A percentile compares a stretch with the other conserved stretches of the same genome.
These are phyloP conservation scores for Aspergillus sclerotiicarbonarius DNA, from an alignment of 495 filamentous ascomycete species.

Conservation along the genomic window DNA sequence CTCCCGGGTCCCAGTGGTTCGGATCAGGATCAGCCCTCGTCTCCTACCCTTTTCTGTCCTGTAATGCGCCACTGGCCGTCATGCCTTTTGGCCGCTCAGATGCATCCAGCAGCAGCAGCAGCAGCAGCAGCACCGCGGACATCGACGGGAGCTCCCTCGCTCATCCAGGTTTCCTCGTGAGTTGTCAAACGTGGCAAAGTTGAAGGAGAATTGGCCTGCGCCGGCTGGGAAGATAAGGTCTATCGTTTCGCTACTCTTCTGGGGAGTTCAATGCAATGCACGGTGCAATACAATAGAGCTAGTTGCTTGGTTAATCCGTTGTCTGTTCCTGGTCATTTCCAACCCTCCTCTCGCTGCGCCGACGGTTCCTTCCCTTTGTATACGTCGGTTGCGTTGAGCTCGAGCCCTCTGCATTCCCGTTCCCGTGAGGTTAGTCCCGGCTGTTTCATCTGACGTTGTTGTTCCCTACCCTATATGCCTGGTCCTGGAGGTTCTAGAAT, in stretches of 20 bases:
- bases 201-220: conserved; percentile 2
- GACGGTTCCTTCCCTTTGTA: background rate
- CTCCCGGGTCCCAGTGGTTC: conserved; percentile 25
- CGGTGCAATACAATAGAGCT: background rate
- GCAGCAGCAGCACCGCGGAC: background rate
- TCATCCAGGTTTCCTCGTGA: conserved; percentile 6
- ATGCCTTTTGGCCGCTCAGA: conserved; percentile 12
- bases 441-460: background rate
- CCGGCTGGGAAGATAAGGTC: background rate
- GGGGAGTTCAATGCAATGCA: background rate
- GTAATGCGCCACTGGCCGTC: conserved; percentile 19
- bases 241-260: no score
- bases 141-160: no score
- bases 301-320: background rate
- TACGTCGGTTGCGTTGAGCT: background rate
- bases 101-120: background rate
- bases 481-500: conserved; percentile 4
- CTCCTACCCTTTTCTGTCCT: conserved; percentile 3
- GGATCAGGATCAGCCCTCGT: conserved; percentile 20
- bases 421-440: background rate
- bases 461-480: background rate
- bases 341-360: no score
- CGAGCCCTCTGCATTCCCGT: background rate
- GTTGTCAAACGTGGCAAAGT: conserved; percentile 23
- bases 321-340: background rate